Base-by-base conservation (phyloP, 202 grass and related monocot species). In the Carex arenaria region DNA sequence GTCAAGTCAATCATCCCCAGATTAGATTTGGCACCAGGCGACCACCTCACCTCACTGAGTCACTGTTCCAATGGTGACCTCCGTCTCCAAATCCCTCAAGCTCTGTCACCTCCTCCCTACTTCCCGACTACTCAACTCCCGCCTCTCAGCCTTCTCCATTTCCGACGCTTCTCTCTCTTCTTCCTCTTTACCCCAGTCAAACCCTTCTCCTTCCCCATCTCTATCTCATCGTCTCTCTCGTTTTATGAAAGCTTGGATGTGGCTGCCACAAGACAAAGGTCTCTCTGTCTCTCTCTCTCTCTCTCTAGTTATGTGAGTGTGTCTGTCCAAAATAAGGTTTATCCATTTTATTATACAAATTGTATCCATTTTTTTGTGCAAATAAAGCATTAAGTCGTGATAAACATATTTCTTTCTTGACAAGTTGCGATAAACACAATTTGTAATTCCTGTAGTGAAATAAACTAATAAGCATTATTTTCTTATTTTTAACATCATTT, bases 251-350 rank as follows among this genome's bases (percentile, higher is more conserved):
- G 26, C 0, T 26, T 26, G 26, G 26, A 26, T 26, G 26, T 26
- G n/a, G n/a, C n/a, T n/a, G n/a, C 26, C 1, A 26, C 26, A 26
- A 1, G 26, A 26, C 26, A 26, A 0, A 94, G 92, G 92, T 92
- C 47, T 36, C 60, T 70, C 13, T 66, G 32, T 31, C 63, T 65
- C 53, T 54, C 69, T 57, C 28, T 5, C n/a, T 62, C 5, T 0
- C 11, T 67, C 53, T 60, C 3, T 38, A 34, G 1, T 26, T 49
- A 9, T 82, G 38, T 49, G 45, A 5, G 30, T 51, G 7, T 18
- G n/a, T 52, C 8, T 47, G 12, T 76, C 40, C 52, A 23, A 54
- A 22, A 10, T 73, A 14, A 20, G 40, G 22, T 54, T 62, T 74
- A 61, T 67, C 60, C 15, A 47, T 78, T 77, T 19, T 61, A 66